Percentiles rank a stretch among this genome's conserved stretches.
These are phyloP conservation scores for Penicillium coffeae DNA, from an alignment of 495 filamentous ascomycete species.

Conservation along the genomic window DNA sequence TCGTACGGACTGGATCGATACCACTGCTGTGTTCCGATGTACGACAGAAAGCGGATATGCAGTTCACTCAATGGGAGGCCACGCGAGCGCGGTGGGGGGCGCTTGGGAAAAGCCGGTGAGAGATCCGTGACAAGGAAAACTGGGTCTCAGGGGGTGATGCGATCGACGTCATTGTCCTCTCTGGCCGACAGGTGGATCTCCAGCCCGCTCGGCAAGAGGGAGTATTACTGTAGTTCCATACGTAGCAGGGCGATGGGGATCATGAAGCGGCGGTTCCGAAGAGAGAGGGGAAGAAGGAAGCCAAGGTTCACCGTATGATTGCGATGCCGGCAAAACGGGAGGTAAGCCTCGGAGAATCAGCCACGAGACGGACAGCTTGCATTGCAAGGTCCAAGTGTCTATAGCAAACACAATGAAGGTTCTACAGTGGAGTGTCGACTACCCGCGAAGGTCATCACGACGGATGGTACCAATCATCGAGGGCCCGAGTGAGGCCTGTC, in stretches of 20 bases:
- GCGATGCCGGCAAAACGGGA: background rate
- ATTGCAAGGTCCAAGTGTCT: slow-evolving; percentile 1
- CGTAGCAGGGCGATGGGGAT: too few relatives aligned
- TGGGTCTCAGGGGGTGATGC: background rate
- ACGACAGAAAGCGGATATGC: slow-evolving; percentile 19
- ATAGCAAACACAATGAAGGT: background rate
- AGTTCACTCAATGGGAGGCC: slow-evolving; percentile 10
- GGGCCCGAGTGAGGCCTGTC: background rate
- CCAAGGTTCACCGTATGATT: slow-evolving; percentile 1
- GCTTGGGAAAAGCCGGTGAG: slow-evolving; percentile 26
- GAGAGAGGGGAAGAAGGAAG: background rate
- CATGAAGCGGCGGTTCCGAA: too few relatives aligned
- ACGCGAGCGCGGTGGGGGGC: slow-evolving; percentile 22
- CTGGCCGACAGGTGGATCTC: slow-evolving; percentile 9
- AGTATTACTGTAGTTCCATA: too few relatives aligned
- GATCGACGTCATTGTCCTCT: slow-evolving; percentile 27
- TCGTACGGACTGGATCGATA: slow-evolving; percentile 14
- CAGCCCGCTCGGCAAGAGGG: slow-evolving; percentile 8
- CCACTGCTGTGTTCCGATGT: slow-evolving; percentile 8
- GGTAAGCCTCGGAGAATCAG: slow-evolving; percentile 2
- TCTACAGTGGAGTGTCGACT: background rate
- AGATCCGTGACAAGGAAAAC: slow-evolving; percentile 3
- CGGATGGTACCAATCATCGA: slow-evolving; percentile 1
- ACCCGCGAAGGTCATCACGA: background rate
- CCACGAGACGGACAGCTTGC: slow-evolving; percentile 16